Evolutionary conservation across 331 rosid genomes (phyloP), one percentile per base, ranked within the genome.

Genomic region (Rhamnella rubrinervis): DNA sequence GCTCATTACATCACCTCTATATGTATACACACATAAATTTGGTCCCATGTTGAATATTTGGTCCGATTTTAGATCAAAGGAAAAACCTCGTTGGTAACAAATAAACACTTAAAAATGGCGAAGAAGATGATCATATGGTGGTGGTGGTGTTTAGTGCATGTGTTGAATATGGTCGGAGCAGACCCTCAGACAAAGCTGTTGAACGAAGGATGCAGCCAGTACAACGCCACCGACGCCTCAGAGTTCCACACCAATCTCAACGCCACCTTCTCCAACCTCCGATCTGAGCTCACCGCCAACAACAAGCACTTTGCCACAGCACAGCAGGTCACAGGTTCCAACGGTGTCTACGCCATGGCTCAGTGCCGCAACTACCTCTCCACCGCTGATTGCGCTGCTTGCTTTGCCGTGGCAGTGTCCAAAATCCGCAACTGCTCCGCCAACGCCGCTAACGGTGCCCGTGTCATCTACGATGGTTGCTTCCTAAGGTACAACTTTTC

Each of bases 401-500:
- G 95, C 68, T 77, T 86, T 51, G 0, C 70, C 4, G 52, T 55
- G 18, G 86, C 92, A 1, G 66, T 68, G 28, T 16, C 75, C 18
- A 83, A 82, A 66, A 81, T 89, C 44, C 81, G 90, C 39, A 89
- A 74, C 37, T 79, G 88, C 81, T 83, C 85, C n/a, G 77, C 84
- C 16, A 79, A 87, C 49, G 79, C 84, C 16, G 81, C 88, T 44
- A 83, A 83, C 49, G 96, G 92, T 40, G 96, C 84, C 19, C 86
- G 88, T 1, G 88, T 76, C 78, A 71, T 89, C 71, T 86, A 84
- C 41, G 88, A 89, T 6, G 96, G 92, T 25, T 89, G 96, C 88
- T 84, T 89, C 72, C 84, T 89, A 61, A 83, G 96, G 96, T 89
- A 78, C 52, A n/a, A n/a, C 35, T 31, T 31, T 31, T 31, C 35